These are phyloP conservation scores for Pseudomassariella vexata DNA, from an alignment of 2,329 filamentous ascomycete genomes.

Conservation along the genomic window DNA sequence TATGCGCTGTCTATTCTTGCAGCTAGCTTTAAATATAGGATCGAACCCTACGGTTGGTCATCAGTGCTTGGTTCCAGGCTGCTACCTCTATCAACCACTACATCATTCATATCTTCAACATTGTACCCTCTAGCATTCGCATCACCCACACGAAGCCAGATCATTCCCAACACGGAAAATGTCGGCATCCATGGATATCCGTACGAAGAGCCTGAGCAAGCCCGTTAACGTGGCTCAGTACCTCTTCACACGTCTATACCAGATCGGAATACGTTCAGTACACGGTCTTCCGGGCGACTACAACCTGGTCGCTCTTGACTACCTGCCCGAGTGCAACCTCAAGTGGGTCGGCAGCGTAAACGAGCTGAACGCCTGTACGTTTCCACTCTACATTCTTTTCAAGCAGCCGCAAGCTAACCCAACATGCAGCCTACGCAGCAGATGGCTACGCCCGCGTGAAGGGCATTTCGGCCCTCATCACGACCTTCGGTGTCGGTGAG, in stretches of 20 bases:
- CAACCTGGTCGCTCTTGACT: slow-evolving; percentile 65
- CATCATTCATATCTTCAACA: no score
- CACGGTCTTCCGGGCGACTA: slow-evolving; percentile 70
- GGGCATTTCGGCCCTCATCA: slow-evolving; percentile 64
- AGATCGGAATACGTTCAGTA: slow-evolving; percentile 59
- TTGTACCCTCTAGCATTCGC: no score
- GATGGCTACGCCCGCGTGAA: slow-evolving; percentile 74
- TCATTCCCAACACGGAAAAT: neutral
- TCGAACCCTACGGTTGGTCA: no score
- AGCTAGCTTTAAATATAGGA: no score
- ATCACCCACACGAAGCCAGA: no score
- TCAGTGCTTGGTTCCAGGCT: no score
- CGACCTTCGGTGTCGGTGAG: slow-evolving; percentile 71
- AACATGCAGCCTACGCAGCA: slow-evolving; percentile 60
- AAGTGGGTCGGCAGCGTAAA: slow-evolving; percentile 66
- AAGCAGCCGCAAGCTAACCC: no score
- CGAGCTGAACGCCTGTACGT: slow-evolving; percentile 64
- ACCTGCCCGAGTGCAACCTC: slow-evolving; percentile 51
- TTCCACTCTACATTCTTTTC: slow-evolving; percentile 6
- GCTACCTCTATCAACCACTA: no score
- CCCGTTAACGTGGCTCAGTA: slow-evolving; percentile 61
- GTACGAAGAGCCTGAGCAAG: slow-evolving; percentile 36
- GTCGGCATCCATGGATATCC: slow-evolving; percentile 29
- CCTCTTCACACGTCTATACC: slow-evolving; percentile 57
- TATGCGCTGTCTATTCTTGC: no score